Evolutionary conservation across 805 yeast genomes (phyloP), one percentile per base, ranked within the genome.

Genomic region (Wickerhamiella slavikovae): DNA sequence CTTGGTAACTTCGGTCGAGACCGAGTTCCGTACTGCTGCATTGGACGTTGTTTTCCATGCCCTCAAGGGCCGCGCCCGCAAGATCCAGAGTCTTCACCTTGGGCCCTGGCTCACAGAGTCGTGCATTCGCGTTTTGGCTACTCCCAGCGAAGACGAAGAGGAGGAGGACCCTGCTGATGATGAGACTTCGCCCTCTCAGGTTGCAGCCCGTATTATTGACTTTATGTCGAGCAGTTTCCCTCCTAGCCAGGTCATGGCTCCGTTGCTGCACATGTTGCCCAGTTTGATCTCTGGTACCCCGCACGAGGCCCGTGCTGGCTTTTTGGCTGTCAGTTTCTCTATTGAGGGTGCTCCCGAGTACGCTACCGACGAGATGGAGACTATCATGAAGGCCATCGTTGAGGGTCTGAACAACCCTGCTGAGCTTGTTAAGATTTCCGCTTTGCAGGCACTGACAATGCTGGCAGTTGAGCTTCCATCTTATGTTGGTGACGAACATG

Each of bases 331-430:
- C 38, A 80, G 91, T 43, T 78, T 70, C 33, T 70, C 85, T 30
- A 77, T 77, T 27, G 67, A 76, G 38, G 98, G 96, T 49, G 85
- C 96, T 24, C 96, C 96, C 37, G 99, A 89, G 48, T 85, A 64
- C 52, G 65, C 77, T 44, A 66, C 82, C 27, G 63, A 74, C 28
- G 85, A 82, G 48, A 55, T 83, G 36, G 65, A 66, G 35, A 71
- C 71, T 45, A 57, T 89, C 37, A 64, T 82, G 31, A 79, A 80
- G 29, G 65, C 71, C 34, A 55, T 85, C 28, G 63, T 77, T 30
- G 55, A 63, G 29, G 94, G 94, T 40, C 62, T 89, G 45, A 71
- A 71, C 46, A 93, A 80, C 51, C 38, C 65, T 12, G 72, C 76
- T 42, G 58, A 72, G 27, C 52, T 72, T 29, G 98, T 89, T 35